Evolutionary conservation across 495 filamentous ascomycete species (phyloP).

Genomic region (Lophium mytilinum): DNA sequence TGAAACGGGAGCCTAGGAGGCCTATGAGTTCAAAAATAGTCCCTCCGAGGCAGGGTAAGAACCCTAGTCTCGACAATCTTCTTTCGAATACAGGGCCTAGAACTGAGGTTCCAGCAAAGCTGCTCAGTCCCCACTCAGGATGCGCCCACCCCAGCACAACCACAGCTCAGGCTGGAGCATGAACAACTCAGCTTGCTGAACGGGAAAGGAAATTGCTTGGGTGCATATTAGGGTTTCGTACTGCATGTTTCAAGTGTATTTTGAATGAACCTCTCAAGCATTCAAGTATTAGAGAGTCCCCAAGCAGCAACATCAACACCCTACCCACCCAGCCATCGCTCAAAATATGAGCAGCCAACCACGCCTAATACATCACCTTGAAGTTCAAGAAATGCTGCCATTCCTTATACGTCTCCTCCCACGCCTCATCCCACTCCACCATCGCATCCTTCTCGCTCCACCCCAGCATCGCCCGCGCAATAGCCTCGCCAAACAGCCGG

Average conservation of each 20-base stretch:
- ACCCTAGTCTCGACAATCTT: not conserved
- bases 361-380: not conserved
- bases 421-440: constrained; percentile 8
- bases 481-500: constrained; percentile 11
- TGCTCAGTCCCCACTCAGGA: not conserved
- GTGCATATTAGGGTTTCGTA: not conserved
- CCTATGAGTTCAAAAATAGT: not conserved
- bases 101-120: not conserved
- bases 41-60: not conserved
- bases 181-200: not conserved
- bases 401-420: constrained; percentile 4
- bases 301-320: too few relatives aligned
- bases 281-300: too few relatives aligned
- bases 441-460: constrained; percentile 8
- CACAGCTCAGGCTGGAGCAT: constrained; percentile 1
- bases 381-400: constrained; percentile 17
- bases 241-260: not conserved
- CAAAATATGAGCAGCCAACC: too few relatives aligned
- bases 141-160: not conserved
- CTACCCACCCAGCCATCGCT: too few relatives aligned
- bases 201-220: not conserved
- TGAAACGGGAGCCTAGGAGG: not conserved
- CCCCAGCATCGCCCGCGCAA: constrained; percentile 11
- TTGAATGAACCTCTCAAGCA: too few relatives aligned
- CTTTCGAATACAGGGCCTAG: constrained; percentile 1